Percentiles rank a stretch among this genome's conserved stretches.
These are phyloP conservation scores for Fusarium sp. DNA, from an alignment of 2,329 filamentous ascomycete species.

Conservation along the genomic window DNA sequence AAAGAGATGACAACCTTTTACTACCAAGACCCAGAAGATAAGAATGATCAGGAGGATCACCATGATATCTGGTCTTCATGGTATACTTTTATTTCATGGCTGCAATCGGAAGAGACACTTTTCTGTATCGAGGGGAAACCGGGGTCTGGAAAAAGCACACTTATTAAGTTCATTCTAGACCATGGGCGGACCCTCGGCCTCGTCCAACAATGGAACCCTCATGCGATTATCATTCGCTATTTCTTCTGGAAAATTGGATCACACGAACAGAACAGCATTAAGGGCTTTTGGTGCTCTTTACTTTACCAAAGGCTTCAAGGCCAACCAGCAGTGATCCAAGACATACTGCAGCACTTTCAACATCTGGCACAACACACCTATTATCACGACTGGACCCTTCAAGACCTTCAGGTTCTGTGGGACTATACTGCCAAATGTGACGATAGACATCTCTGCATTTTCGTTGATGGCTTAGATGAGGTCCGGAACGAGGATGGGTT, in stretches of 20 bases:
- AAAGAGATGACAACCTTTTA: no score
- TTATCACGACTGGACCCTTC: neutral
- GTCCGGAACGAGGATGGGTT: neutral
- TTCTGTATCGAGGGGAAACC: slow-evolving; percentile 29
- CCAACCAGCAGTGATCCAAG: accelerated
- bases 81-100: neutral
- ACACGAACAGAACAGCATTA: neutral
- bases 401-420: no score
- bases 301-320: accelerated
- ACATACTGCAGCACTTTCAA: accelerated
- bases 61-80: accelerated
- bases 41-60: no score
- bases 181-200: neutral
- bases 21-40: no score
- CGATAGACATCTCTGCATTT: accelerated
- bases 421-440: no score
- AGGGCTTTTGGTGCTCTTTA: neutral
- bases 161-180: slow-evolving; percentile 12
- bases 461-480: neutral
- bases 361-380: accelerated
- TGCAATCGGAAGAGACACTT: neutral
- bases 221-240: accelerated
- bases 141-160: slow-evolving; percentile 29
- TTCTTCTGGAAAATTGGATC: neutral
- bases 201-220: accelerated